A percentile compares a stretch with the other conserved stretches of the same genome.
Conservation (phyloP, 2,329 filamentous ascomycete species). For the Cucurbitaria berberidis region DNA sequence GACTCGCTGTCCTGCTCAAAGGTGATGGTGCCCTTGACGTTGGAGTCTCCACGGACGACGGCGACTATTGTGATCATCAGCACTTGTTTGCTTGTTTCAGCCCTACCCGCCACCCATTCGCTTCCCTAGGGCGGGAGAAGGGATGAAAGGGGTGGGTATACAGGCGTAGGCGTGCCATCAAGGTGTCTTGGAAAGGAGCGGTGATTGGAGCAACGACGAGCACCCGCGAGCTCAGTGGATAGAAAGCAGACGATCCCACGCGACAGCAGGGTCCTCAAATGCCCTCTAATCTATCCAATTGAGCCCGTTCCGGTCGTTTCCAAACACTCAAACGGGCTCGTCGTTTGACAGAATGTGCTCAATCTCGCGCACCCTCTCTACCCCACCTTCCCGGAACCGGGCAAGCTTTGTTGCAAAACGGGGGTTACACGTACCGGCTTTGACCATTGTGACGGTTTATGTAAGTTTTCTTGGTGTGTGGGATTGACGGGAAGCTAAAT, state of each 20-base stretch:
- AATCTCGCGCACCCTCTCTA: slow-evolving; percentile 58
- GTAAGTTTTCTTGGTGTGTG: slow-evolving; percentile 21
- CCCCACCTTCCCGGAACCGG: slow-evolving; percentile 43
- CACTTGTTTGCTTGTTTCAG: slow-evolving; percentile 1
- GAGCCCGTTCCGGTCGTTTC: slow-evolving; percentile 18
- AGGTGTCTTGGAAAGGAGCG: slow-evolving; percentile 25
- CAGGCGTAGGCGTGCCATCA: slow-evolving; percentile 31
- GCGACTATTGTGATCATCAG: slow-evolving; percentile 68
- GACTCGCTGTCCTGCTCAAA: slow-evolving; percentile 92
- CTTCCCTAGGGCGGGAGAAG: not conserved
- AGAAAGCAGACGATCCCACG: slow-evolving; percentile 11
- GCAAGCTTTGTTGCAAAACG: slow-evolving; percentile 24
- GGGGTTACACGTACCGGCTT: slow-evolving; percentile 76
- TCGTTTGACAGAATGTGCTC: slow-evolving; percentile 61
- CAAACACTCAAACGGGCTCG: slow-evolving; percentile 12
- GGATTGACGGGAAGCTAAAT: slow-evolving; percentile 19
- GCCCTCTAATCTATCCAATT: slow-evolving; percentile 22
- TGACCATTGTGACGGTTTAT: slow-evolving; percentile 87
- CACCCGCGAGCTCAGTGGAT: not conserved
- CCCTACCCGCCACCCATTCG: slow-evolving; percentile 3
- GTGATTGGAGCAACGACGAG: slow-evolving; percentile 34
- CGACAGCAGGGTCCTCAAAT: slow-evolving; percentile 35
- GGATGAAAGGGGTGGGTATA: not conserved
- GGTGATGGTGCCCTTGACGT: slow-evolving; percentile 88
- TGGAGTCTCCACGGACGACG: slow-evolving; percentile 97